Evolutionary conservation across 805 yeast species (phyloP), one percentile per base, ranked within the genome.

Genomic region (Ogataea glucozyma): DNA sequence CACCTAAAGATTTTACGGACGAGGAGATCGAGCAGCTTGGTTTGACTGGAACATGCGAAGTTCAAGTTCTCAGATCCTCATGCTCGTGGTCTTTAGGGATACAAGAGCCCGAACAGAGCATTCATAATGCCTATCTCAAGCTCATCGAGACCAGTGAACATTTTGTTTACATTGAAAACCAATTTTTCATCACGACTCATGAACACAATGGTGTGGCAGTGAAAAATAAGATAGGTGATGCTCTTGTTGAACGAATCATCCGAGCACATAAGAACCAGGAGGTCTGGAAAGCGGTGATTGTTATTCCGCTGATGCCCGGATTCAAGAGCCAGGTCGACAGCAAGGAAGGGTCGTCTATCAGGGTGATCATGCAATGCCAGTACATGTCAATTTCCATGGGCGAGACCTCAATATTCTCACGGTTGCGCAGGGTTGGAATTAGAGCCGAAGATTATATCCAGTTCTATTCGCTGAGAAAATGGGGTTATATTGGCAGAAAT

Each of bases 221-320:
- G 42, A 83, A 87, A 52, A 93, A 93, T 64, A 75, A 88, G 60
- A 85, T 93, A 51, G 99, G 96, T 30, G 96, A 91, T 71, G 99
- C 99, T 0, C 71, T 93, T 33, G 98, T 93, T n/a, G 98, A 93
- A 62, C 75, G 99, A 56, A 90, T 91, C 42, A 85, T 90, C 24
- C 75, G 89, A 35, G 99, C 99, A 0, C 85, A 87, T 58, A 76
- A 78, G 46, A 85, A 83, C 46, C 79, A 80, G 4, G 84, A 79
- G 41, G 64, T 70, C 9, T 93, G 99, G 99, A 83, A 82, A 49
- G 98, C 98, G 1, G 78, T 88, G 19, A 84, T 93, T 47, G 75
- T 93, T 9, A 88, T 93, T 49, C 99, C 99, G 3, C 71, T 93
- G 52, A 88, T 93, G 93, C 99, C 99, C 1, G 99, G 99, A 0